Evolutionary conservation across 768 basidiomycete genomes (phyloP), one percentile per base, ranked within the genome.

Genomic region (Phylloporus sp.): DNA sequence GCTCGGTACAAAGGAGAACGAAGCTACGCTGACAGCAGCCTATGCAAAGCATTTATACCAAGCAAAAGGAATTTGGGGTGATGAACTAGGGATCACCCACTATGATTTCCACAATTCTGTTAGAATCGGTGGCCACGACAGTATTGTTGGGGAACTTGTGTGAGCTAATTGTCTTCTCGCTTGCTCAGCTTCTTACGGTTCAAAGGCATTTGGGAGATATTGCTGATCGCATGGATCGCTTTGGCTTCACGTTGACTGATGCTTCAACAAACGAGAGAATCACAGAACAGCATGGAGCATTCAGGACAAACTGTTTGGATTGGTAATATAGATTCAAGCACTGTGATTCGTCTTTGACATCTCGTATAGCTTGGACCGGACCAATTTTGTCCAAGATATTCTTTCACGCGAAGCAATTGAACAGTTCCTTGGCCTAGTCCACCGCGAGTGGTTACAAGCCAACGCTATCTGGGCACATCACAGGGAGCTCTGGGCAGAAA

Each of bases 371-470:
- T 73, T 99, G 57, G 95, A 99, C 62, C 85, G 97, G 34, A 99
- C 97, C 5, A 99, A 99, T 68, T 95, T 97, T 59, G 86, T 97
- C 1, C 91, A 99, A 70, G 95, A 98, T 62, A 92, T 97, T 60
- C 75, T 97, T 39, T 95, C 95, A 4, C 80, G 87, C 12, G 80
- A 79, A 36, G 82, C 86, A 0, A 75, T 97, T 15, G 87, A 93
- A 61, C 81, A 89, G 55, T 98, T 91, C 64, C 80, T 98, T 31
- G 66, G 76, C 36, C 84, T 92, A 34, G 82, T 89, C 45, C 84
- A 84, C 35, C 81, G 84, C 2, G 86, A 87, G 63, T 94, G 90
- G 88, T 62, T 82, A 26, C 77, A 80, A 47, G 82, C 82, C 10
- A 75, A 73, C 51, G 70, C 79, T 8, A 73, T 98, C 10, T 97